Conservation (phyloP, 331 rosid genomes). For the Acacia concinna region DNA sequence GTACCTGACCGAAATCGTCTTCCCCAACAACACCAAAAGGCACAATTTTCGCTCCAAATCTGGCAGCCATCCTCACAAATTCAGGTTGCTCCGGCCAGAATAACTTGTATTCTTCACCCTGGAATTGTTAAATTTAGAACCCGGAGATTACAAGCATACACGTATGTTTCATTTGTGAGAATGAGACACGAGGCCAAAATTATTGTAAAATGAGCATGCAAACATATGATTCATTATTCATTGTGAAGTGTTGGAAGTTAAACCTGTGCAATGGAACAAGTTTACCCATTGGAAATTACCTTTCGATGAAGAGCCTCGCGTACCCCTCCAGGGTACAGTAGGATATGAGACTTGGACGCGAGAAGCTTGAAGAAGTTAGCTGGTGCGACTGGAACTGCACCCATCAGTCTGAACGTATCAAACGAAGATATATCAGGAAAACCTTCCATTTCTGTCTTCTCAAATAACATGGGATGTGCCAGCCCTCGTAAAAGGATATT, state of each 20-base stretch:
- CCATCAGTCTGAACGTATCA: slow-evolving; percentile 66
- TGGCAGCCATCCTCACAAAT: slow-evolving; percentile 92
- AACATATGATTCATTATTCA: neutral
- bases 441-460: slow-evolving; percentile 30
- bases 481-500: slow-evolving; percentile 69
- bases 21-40: slow-evolving; percentile 94
- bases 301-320: slow-evolving; percentile 94
- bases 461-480: slow-evolving; percentile 80
- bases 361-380: slow-evolving; percentile 72
- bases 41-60: slow-evolving; percentile 90
- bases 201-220: neutral
- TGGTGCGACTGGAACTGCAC: slow-evolving; percentile 76
- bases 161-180: slow-evolving; percentile 1
- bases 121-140: slow-evolving; percentile 15
- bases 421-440: slow-evolving; percentile 52
- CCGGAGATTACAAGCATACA: slow-evolving; percentile 1
- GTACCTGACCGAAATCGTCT: slow-evolving; percentile 81
- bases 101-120: slow-evolving; percentile 89
- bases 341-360: slow-evolving; percentile 74
- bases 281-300: slow-evolving; percentile 44
- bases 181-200: neutral
- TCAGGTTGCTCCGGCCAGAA: slow-evolving; percentile 96
- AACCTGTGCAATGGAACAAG: slow-evolving; percentile 1
- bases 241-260: neutral
- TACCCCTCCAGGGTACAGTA: slow-evolving; percentile 88